phyloP scores from a whole-genome alignment of 1,284 basidiomycete species.

The Ustilago loliicola region DNA sequence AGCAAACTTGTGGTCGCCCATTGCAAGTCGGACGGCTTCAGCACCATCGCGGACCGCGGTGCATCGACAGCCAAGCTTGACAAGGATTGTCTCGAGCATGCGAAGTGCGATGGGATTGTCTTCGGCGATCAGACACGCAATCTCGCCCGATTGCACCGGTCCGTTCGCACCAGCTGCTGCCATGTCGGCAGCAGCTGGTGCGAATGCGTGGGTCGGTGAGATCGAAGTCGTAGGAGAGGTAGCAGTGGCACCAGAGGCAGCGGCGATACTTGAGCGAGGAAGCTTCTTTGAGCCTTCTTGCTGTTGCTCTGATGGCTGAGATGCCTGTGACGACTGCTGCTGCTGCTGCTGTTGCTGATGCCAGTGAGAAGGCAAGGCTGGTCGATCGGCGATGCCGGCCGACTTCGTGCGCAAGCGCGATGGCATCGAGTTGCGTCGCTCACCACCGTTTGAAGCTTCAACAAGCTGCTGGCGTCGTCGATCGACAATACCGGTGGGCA shows the following conservation, averaged over 20 bases:
- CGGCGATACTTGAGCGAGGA: slow-evolving; percentile 9
- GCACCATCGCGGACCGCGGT: slow-evolving; percentile 95
- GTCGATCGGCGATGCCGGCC: slow-evolving; percentile 70
- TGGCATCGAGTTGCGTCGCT: slow-evolving; percentile 86
- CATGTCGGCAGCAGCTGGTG: slow-evolving; percentile 7
- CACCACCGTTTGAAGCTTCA: slow-evolving; percentile 73
- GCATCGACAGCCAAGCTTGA: slow-evolving; percentile 91
- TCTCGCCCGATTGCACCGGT: slow-evolving; percentile 70
- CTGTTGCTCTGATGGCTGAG: slow-evolving; percentile 7
- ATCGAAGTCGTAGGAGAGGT: slow-evolving; percentile 27
- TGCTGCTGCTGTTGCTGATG: slow-evolving; percentile 25
- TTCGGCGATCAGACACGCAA: slow-evolving; percentile 93
- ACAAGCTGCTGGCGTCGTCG: slow-evolving; percentile 70
- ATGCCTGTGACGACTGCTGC: background rate
- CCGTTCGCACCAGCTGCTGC: slow-evolving; percentile 7
- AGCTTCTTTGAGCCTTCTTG: slow-evolving; percentile 23
- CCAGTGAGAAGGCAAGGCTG: slow-evolving; percentile 45
- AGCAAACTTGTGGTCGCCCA: slow-evolving; percentile 86
- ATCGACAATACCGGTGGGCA: slow-evolving; percentile 48
- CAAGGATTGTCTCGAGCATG: slow-evolving; percentile 86
- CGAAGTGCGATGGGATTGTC: slow-evolving; percentile 83
- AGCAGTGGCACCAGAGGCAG: slow-evolving; percentile 10
- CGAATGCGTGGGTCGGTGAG: slow-evolving; percentile 33
- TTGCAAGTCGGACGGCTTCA: slow-evolving; percentile 94
- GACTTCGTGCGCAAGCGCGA: slow-evolving; percentile 88